These are phyloP conservation scores for Tolypocladium cylindrosporum DNA, from an alignment of 2,329 filamentous ascomycete genomes.

Conservation along the genomic window DNA sequence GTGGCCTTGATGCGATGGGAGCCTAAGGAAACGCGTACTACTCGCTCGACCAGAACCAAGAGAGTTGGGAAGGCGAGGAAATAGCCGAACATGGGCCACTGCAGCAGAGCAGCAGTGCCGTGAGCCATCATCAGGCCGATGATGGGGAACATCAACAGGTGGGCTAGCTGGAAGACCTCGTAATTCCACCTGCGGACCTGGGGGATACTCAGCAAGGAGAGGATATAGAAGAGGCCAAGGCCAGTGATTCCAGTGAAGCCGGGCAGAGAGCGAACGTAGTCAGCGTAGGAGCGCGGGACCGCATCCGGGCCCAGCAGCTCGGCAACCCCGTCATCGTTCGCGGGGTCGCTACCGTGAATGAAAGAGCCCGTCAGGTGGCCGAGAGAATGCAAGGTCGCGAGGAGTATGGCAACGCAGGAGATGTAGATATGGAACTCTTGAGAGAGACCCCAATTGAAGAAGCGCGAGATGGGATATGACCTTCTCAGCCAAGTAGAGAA, in stretches of 20 bases:
- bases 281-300: too few species aligned
- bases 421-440: constrained; percentile 47
- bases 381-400: constrained; percentile 43
- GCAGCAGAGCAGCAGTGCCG: constrained; percentile 37
- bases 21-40: constrained; percentile 31
- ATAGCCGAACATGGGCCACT: constrained; percentile 47
- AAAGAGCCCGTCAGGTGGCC: constrained; percentile 45
- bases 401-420: constrained; percentile 35
- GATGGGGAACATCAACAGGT: constrained; percentile 49
- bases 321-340: constrained; percentile 34
- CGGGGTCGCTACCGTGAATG: constrained; percentile 33
- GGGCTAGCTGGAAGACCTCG: constrained; percentile 45
- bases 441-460: constrained; percentile 47
- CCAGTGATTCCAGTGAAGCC: constrained; percentile 40
- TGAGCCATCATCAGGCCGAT: constrained; percentile 46
- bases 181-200: constrained; percentile 40
- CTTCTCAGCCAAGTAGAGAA: constrained; percentile 40
- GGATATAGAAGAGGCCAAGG: constrained; percentile 37
- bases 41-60: constrained; percentile 37
- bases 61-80: constrained; percentile 44
- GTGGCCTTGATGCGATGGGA: constrained; percentile 38
- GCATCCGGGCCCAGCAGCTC: constrained; percentile 12
- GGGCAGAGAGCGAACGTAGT: constrained; percentile 17
- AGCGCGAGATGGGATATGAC: constrained; percentile 39
- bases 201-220: constrained; percentile 39